These are phyloP conservation scores for Aspergillus transmontanensis DNA, from an alignment of 2,329 filamentous ascomycete species.

Conservation along the genomic window DNA sequence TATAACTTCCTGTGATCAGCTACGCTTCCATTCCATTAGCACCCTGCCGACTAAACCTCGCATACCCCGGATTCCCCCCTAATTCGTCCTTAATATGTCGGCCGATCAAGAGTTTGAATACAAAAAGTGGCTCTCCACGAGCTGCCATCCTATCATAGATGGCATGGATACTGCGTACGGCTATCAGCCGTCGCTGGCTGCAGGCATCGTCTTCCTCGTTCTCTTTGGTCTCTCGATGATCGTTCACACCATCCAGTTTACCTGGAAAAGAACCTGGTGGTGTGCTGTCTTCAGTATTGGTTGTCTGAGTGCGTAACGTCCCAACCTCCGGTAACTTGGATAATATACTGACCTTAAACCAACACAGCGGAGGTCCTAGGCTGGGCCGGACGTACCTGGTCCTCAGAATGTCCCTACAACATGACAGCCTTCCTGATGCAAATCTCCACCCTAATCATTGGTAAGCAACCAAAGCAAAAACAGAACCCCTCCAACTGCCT, in stretches of 20 bases:
- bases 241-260: conserved; percentile 36
- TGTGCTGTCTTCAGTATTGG: conserved; percentile 39
- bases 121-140: conserved; percentile 14
- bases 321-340: not conserved
- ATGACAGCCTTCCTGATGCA: conserved; percentile 53
- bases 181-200: conserved; percentile 36
- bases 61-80: not conserved
- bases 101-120: conserved; percentile 2
- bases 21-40: not conserved
- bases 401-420: conserved; percentile 53
- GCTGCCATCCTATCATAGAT: conserved; percentile 31
- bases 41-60: not conserved
- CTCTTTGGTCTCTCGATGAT: conserved; percentile 41
- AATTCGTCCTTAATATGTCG: not conserved
- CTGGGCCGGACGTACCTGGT: conserved; percentile 54
- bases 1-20: not conserved
- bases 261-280: conserved; percentile 45
- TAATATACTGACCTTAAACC: not conserved
- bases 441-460: conserved; percentile 47
- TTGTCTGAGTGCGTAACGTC: conserved; percentile 33
- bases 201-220: conserved; percentile 36
- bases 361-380: conserved; percentile 48
- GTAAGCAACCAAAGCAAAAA: conserved; percentile 19
- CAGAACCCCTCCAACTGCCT: not conserved
- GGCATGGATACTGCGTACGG: conserved; percentile 33